A percentile compares a stretch with the other conserved stretches of the same genome.
phyloP scores from a whole-genome alignment of 345 rosid species.

The Sonneratia alba region DNA sequence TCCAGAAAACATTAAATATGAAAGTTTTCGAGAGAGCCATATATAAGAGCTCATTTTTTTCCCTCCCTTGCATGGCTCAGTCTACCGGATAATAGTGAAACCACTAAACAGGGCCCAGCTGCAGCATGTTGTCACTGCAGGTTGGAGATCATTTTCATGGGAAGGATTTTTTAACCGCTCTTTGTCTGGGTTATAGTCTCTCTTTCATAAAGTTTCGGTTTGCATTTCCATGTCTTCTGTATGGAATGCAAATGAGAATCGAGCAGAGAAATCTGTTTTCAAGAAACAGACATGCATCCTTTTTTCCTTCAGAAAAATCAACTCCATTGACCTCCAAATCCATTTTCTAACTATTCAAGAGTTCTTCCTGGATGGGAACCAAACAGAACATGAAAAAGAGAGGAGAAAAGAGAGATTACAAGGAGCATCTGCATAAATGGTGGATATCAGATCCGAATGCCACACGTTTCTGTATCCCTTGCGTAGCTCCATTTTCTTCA shows the following conservation, averaged over 20 bases:
- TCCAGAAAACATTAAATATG: neutral
- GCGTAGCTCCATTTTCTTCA: slow-evolving; percentile 28
- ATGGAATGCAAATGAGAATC: neutral
- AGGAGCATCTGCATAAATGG: slow-evolving; percentile 23
- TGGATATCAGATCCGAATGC: slow-evolving; percentile 31
- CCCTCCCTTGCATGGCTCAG: neutral
- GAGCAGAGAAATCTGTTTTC: neutral
- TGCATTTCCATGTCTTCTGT: neutral
- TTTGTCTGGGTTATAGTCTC: neutral
- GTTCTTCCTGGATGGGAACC: neutral
- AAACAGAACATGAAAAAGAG: neutral
- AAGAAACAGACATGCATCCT: neutral
- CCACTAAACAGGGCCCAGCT: neutral
- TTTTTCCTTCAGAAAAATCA: neutral
- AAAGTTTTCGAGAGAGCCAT: neutral
- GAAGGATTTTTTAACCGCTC: neutral
- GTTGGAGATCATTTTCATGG: neutral
- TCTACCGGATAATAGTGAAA: neutral
- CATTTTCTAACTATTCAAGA: neutral
- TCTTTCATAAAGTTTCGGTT: neutral
- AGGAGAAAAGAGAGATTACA: slow-evolving; percentile 16
- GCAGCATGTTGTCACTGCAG: neutral
- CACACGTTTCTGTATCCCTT: slow-evolving; percentile 33
- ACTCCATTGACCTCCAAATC: neutral
- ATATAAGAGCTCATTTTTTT: neutral